These are phyloP conservation scores for Ustilago trichophora DNA, from an alignment of 1,284 basidiomycete genomes.

Conservation along the genomic window DNA sequence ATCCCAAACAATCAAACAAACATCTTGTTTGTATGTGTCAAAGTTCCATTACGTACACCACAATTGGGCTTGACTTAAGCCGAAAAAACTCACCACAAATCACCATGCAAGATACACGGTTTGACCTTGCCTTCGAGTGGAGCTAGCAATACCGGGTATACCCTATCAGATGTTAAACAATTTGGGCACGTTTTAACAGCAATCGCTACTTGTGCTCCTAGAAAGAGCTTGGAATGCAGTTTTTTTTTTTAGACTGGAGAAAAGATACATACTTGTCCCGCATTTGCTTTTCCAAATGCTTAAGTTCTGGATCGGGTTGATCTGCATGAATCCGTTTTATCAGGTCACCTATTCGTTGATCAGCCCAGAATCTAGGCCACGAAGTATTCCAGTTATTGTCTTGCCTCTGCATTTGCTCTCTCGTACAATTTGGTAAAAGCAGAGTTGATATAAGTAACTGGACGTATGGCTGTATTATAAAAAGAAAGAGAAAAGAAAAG, in stretches of 20 bases:
- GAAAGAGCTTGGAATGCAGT: too few relatives aligned
- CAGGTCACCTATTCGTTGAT: constrained; percentile 35
- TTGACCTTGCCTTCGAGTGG: constrained; percentile 40
- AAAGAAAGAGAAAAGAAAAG: too few relatives aligned
- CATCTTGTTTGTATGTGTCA: too few relatives aligned
- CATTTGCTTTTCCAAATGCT: constrained; percentile 28
- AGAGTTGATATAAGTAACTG: too few relatives aligned
- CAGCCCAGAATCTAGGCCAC: constrained; percentile 36
- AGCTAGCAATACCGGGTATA: constrained; percentile 28
- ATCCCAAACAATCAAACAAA: neutral
- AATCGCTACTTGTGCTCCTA: too few relatives aligned
- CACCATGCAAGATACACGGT: constrained; percentile 38
- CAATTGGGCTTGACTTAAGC: too few relatives aligned
- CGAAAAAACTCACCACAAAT: constrained; percentile 44
- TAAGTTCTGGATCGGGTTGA: constrained; percentile 21
- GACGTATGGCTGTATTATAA: too few relatives aligned
- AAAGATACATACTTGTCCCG: constrained; percentile 22
- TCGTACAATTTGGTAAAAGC: too few relatives aligned
- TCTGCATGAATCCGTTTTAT: constrained; percentile 17
- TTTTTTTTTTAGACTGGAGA: too few relatives aligned
- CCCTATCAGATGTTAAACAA: constrained; percentile 4
- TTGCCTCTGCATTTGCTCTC: constrained; percentile 13
- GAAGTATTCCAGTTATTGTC: constrained; percentile 41
- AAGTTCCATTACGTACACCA: too few relatives aligned
- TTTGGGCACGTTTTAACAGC: neutral